Evolutionary conservation across 2,329 filamentous ascomycete genomes (phyloP).

Genomic region (Phoma herbarum): DNA sequence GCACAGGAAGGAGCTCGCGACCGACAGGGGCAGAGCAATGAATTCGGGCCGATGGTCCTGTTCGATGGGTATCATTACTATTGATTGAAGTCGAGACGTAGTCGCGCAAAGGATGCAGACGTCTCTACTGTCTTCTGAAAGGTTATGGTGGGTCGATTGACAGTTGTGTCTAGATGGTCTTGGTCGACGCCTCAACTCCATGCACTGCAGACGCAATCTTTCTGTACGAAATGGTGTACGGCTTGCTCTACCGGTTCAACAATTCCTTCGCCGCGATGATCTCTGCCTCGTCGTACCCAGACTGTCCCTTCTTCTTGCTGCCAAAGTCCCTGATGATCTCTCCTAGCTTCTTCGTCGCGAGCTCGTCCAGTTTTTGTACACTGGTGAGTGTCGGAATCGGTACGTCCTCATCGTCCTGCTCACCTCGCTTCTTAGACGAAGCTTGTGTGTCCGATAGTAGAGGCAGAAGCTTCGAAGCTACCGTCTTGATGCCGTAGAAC

Average conservation of each 20-base stretch:
- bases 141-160: neutral
- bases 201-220: neutral
- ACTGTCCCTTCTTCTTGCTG: constrained; percentile 71
- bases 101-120: too few relatives aligned
- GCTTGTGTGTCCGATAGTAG: constrained; percentile 42
- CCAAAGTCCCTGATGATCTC: constrained; percentile 75
- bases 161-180: constrained; percentile 2
- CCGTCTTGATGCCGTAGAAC: constrained; percentile 88
- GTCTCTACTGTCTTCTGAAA: too few relatives aligned
- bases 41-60: too few relatives aligned
- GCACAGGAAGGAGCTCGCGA: too few relatives aligned
- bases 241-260: constrained; percentile 60
- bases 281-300: constrained; percentile 76
- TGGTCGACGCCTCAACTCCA: constrained; percentile 15
- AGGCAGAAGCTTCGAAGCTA: constrained; percentile 55
- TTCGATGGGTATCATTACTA: too few relatives aligned
- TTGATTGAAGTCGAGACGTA: too few relatives aligned
- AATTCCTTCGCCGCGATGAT: constrained; percentile 75
- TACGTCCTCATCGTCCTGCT: constrained; percentile 51
- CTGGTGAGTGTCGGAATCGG: constrained; percentile 65
- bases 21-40: too few relatives aligned
- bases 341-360: constrained; percentile 76
- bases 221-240: too few relatives aligned
- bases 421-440: constrained; percentile 36
- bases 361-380: constrained; percentile 73